Conservation (phyloP, 352 stramenopile species). For the Globisporangium radiosum region DNA sequence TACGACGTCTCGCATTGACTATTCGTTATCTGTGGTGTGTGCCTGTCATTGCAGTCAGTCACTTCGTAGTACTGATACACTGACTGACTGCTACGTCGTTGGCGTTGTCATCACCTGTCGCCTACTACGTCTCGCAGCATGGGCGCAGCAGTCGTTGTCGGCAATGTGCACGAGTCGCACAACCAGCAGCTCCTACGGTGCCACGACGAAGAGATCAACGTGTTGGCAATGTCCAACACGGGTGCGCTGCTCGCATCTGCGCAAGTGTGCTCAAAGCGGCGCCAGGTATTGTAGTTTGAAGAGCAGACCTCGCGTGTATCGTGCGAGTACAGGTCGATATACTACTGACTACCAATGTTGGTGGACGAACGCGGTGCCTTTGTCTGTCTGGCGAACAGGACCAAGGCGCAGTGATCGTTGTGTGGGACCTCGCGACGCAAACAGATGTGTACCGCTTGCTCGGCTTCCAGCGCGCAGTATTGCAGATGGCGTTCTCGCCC, state of each 20-base stretch:
- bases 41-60: background rate
- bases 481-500: slow-evolving; percentile 67
- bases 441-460: slow-evolving; percentile 45
- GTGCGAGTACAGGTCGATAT: background rate
- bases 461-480: slow-evolving; percentile 52
- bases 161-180: slow-evolving; percentile 42
- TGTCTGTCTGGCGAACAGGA: slow-evolving; percentile 12
- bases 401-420: slow-evolving; percentile 30
- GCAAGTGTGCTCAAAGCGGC: slow-evolving; percentile 33
- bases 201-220: slow-evolving; percentile 56
- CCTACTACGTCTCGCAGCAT: slow-evolving; percentile 20
- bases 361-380: background rate
- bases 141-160: slow-evolving; percentile 44
- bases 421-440: slow-evolving; percentile 38
- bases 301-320: background rate
- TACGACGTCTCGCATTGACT: too few relatives aligned
- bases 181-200: slow-evolving; percentile 44
- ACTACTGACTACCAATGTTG: background rate
- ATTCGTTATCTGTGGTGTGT: background rate
- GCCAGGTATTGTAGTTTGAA: slow-evolving; percentile 3
- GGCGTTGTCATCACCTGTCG: background rate
- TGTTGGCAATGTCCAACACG: slow-evolving; percentile 30
- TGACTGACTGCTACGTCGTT: background rate
- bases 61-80: background rate
- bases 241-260: slow-evolving; percentile 37